Conservation (phyloP, 768 basidiomycete species). For the Chalciporus piperatus region DNA sequence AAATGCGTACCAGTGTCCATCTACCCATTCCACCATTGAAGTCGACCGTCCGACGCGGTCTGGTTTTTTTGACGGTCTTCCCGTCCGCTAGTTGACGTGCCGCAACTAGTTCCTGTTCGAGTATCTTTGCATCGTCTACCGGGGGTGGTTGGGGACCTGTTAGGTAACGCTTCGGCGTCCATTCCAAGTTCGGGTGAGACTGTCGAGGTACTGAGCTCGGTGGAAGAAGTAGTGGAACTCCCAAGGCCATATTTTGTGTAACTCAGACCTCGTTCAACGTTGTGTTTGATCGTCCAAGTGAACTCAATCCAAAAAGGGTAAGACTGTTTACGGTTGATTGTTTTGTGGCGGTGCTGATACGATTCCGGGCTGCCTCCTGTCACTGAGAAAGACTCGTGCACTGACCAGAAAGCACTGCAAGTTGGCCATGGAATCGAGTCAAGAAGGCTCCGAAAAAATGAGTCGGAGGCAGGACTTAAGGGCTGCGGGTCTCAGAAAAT, state of each 20-base stretch:
- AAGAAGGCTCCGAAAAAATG: constrained; percentile 5
- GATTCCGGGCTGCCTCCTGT: neutral
- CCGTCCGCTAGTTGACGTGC: constrained; percentile 73
- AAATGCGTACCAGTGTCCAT: constrained; percentile 67
- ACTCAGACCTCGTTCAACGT: neutral
- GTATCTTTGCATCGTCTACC: constrained; percentile 68
- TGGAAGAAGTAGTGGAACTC: constrained; percentile 58
- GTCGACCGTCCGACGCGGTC: constrained; percentile 92
- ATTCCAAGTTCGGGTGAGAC: constrained; percentile 52
- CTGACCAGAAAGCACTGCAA: constrained; percentile 30
- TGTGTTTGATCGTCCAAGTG: neutral
- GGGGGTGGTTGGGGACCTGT: constrained; percentile 74
- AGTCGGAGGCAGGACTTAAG: constrained; percentile 15
- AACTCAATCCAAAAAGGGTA: neutral
- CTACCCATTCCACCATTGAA: constrained; percentile 87
- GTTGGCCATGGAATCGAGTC: constrained; percentile 13
- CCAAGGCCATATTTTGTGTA: constrained; percentile 13
- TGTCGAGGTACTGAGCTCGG: constrained; percentile 36
- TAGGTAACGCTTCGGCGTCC: constrained; percentile 72
- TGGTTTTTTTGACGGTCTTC: constrained; percentile 83
- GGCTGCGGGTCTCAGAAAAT: neutral
- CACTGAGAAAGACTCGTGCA: constrained; percentile 9
- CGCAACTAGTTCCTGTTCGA: constrained; percentile 78
- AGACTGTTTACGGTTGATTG: constrained; percentile 17
- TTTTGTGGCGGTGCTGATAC: constrained; percentile 12